phyloP scores from a whole-genome alignment of 108 stramenopile genomes.

The Fistulifera solaris region DNA sequence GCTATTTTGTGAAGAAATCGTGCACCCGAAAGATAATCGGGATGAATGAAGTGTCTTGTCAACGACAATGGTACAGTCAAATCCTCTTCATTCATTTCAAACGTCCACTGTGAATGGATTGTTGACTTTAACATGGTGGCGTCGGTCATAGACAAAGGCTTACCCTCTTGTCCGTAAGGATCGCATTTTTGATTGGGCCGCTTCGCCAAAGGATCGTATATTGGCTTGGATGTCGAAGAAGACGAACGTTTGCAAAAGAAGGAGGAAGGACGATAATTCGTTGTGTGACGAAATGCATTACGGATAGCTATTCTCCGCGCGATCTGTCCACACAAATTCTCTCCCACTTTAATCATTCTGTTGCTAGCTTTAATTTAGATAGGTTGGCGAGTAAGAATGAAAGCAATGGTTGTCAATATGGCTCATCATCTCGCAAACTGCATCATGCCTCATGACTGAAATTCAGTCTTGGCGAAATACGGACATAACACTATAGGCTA shows the following conservation, averaged over 20 bases:
- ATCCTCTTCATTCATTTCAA: slow-evolving; percentile 10
- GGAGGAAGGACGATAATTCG: not conserved
- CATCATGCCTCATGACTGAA: too few relatives aligned
- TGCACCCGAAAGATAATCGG: slow-evolving; percentile 31
- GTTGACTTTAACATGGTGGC: slow-evolving; percentile 18
- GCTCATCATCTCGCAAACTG: too few relatives aligned
- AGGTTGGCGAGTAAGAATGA: too few relatives aligned
- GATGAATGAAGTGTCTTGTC: slow-evolving; percentile 25
- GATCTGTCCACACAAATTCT: too few relatives aligned
- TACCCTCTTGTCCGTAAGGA: slow-evolving; percentile 58
- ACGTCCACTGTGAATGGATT: slow-evolving; percentile 26
- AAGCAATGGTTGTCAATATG: too few relatives aligned
- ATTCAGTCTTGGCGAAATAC: too few relatives aligned
- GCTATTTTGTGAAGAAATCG: slow-evolving; percentile 36
- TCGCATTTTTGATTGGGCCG: slow-evolving; percentile 47
- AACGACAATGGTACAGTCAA: slow-evolving; percentile 15
- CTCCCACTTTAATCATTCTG: too few relatives aligned
- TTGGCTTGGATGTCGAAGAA: not conserved
- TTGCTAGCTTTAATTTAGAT: too few relatives aligned
- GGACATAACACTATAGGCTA: too few relatives aligned
- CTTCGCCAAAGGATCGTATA: slow-evolving; percentile 47
- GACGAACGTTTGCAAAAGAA: too few relatives aligned
- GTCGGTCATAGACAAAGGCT: slow-evolving; percentile 28
- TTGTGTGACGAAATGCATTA: too few relatives aligned
- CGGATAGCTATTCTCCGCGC: too few relatives aligned